These are phyloP conservation scores for Scleroderma bovista DNA, from an alignment of 768 basidiomycete genomes.

Conservation along the genomic window DNA sequence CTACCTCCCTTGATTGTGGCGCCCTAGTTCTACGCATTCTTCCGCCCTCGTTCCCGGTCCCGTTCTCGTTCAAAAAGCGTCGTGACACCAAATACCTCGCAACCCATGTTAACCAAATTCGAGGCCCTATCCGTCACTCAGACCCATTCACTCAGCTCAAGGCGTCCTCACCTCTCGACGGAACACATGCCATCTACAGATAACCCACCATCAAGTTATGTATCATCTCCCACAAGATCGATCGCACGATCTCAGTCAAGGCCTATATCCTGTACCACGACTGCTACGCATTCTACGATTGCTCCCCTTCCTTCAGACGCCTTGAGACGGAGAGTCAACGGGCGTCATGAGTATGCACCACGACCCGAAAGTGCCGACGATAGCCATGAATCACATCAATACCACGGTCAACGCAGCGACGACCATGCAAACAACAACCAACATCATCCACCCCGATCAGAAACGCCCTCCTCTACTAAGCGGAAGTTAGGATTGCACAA, in stretches of 20 bases:
- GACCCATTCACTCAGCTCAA: slow-evolving; percentile 8
- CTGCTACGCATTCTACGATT: slow-evolving; percentile 55
- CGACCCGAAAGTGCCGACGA: slow-evolving; percentile 10
- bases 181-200: slow-evolving; percentile 5
- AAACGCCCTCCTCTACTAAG: slow-evolving; percentile 23
- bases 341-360: slow-evolving; percentile 15
- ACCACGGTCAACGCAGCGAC: slow-evolving; percentile 11
- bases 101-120: slow-evolving; percentile 12
- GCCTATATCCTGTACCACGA: slow-evolving; percentile 62
- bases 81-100: slow-evolving; percentile 2
- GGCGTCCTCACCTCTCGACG: slow-evolving; percentile 7
- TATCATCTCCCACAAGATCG: slow-evolving; percentile 28
- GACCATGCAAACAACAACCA: slow-evolving; percentile 16
- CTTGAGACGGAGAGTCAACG: slow-evolving; percentile 13
- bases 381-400: slow-evolving; percentile 5
- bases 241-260: slow-evolving; percentile 47
- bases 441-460: slow-evolving; percentile 18
- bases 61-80: slow-evolving; percentile 20
- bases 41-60: slow-evolving; percentile 54
- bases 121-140: slow-evolving; percentile 6
- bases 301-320: slow-evolving; percentile 50
- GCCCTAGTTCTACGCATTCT: slow-evolving; percentile 54
- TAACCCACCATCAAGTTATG: slow-evolving; percentile 15
- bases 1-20: not conserved
- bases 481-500: slow-evolving; percentile 18